A percentile compares a stretch with the other conserved stretches of the same genome.
phyloP scores from a whole-genome alignment of 352 stramenopile genomes.

The Globisporangium paroecandrum region DNA sequence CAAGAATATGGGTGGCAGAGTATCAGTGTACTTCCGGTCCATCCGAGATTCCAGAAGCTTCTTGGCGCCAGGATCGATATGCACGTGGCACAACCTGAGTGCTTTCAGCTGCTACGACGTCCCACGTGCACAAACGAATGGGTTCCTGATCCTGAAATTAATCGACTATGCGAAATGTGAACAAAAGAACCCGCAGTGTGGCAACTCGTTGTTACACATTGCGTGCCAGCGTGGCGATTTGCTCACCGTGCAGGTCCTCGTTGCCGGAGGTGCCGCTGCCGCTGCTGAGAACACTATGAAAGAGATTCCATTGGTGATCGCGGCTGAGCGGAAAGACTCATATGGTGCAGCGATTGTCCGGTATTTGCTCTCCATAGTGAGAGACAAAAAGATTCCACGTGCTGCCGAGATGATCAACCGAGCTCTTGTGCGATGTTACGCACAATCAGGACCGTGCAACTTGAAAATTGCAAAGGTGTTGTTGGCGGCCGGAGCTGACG shows the following conservation, averaged over 20 bases:
- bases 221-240: conserved; percentile 33
- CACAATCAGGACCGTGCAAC: conserved; percentile 33
- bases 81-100: conserved; percentile 55
- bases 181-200: conserved; percentile 9
- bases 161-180: conserved; percentile 37
- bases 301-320: conserved; percentile 35
- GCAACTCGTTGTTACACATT: conserved; percentile 42
- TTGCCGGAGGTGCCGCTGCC: conserved; percentile 37
- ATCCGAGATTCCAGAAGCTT: conserved; percentile 26
- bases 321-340: conserved; percentile 37
- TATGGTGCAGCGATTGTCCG: conserved; percentile 32
- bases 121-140: conserved; percentile 25
- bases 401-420: conserved; percentile 21
- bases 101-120: conserved; percentile 50
- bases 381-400: neutral
- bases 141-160: conserved; percentile 48
- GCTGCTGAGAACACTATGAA: conserved; percentile 23
- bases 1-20: neutral
- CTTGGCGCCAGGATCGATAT: conserved; percentile 22
- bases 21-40: conserved; percentile 21
- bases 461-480: conserved; percentile 38
- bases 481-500: conserved; percentile 31
- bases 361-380: conserved; percentile 23
- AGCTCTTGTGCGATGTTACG: conserved; percentile 40
- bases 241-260: conserved; percentile 31